Base-by-base conservation (phyloP, 768 basidiomycete genomes). In the Mycena epipterygia region DNA sequence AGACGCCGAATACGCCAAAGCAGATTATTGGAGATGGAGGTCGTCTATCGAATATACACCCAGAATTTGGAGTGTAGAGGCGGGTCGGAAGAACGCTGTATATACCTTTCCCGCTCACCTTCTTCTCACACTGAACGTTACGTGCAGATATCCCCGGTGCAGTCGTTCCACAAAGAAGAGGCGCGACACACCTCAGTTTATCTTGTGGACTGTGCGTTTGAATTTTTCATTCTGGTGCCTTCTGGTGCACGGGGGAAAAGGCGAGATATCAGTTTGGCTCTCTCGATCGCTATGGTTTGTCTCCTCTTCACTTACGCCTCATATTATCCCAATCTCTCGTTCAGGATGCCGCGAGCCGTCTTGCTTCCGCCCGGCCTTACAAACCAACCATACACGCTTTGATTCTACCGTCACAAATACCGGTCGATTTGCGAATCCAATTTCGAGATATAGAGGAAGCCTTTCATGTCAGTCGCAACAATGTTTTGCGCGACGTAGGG, bases 11-110 rank as follows among this genome's bases (percentile, higher is more conserved):
- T 95, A 90, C 76, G 93, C 93, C 4, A 90, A 87, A 48, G 95
- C 95, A 1, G 89, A 95, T 73, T 92, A 95, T 78, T 96, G 95
- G 95, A 87, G 79, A 76, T 96, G 93, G 92, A 87, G 79, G 29
- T 77, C 74, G 21, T 78, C 82, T n/a, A 63, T 76, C 46, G 76
- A 77, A 9, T 74, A 79, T 9, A 85, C 87, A 53, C 88, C 93
- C 42, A 83, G 84, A 27, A 81, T 91, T 23, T 95, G 93, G 92
- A 81, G 84, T 42, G 84, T 94, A 29, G 85, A 89, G 65, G 74
- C 81, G 9, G 70, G 73, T 1, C 77, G 82, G 23, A 79, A 78
- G 19, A 73, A 81, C 35, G 73, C 82, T 27, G 92, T 92, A 75
- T 79, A 87, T 76, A 7, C 48, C 27, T 46, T 44, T 51, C 14